A percentile compares a stretch with the other conserved stretches of the same genome.
These are phyloP conservation scores for carrot (Daucus carota) DNA, from an alignment of 129 eudicot genomes.

Conservation along the genomic window DH1_v3.0 NC_030386.2:6928501-6929000, in stretches of 20 bases:
- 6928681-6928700: not conserved
- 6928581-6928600: slow-evolving; percentile 61
- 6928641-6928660: slow-evolving; percentile 48
- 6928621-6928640: slow-evolving; percentile 70
- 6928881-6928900: not conserved
- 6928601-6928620: slow-evolving; percentile 73
- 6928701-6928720: not conserved
- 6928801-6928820: not conserved
- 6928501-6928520: not conserved
- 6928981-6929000: not conserved
- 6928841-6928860: not conserved
- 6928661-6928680: slow-evolving; percentile 20
- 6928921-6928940: not conserved
- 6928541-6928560: slow-evolving; percentile 32
- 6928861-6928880: not conserved
- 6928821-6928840: not conserved
- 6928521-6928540: not conserved
- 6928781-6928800: not conserved
- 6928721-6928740: not conserved
- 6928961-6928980: not conserved
- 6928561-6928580: slow-evolving; percentile 57
- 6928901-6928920: not conserved
- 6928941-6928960: not conserved
- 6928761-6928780: not conserved
- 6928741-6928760: not conserved